These are phyloP conservation scores for Musa schizocarpa DNA, from an alignment of 176 grass and related monocot genomes.

Conservation along the genomic window DNA sequence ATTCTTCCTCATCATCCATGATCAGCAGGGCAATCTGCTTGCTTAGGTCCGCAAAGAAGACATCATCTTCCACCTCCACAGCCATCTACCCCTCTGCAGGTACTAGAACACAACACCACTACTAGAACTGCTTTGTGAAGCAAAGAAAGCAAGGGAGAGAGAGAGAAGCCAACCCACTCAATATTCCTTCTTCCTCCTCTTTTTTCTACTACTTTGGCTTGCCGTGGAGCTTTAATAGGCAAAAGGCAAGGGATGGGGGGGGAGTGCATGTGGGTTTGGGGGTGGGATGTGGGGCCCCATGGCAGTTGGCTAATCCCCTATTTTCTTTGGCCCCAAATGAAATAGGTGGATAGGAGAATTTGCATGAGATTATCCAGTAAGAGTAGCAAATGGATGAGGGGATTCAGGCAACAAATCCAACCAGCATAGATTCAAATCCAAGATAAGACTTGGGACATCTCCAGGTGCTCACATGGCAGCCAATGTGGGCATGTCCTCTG, in stretches of 20 bases:
- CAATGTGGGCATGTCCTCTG: conserved; percentile 11
- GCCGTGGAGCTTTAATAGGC: conserved; percentile 28
- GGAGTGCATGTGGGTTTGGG: not conserved
- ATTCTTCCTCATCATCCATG: conserved; percentile 89
- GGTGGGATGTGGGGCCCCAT: not conserved
- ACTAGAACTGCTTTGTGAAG: not conserved
- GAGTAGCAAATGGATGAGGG: conserved; percentile 24
- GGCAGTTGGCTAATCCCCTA: conserved; percentile 45
- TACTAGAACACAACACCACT: not conserved
- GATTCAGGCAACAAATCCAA: conserved; percentile 33
- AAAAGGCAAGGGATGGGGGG: not conserved
- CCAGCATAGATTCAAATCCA: conserved; percentile 35
- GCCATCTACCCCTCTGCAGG: not conserved
- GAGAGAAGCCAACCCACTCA: not conserved
- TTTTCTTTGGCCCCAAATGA: conserved; percentile 2
- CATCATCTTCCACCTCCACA: conserved; percentile 64
- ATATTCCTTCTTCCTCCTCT: not conserved
- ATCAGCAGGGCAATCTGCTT: conserved; percentile 87
- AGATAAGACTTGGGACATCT: not conserved
- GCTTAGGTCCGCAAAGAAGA: conserved; percentile 93
- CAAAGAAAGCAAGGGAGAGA: not conserved
- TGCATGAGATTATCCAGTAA: not conserved
- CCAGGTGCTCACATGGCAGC: conserved; percentile 22
- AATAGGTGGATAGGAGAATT: conserved; percentile 1
- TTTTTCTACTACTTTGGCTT: not conserved